These are phyloP conservation scores for Trapa incisa DNA, from an alignment of 345 rosid genomes.

Conservation along the genomic window DNA sequence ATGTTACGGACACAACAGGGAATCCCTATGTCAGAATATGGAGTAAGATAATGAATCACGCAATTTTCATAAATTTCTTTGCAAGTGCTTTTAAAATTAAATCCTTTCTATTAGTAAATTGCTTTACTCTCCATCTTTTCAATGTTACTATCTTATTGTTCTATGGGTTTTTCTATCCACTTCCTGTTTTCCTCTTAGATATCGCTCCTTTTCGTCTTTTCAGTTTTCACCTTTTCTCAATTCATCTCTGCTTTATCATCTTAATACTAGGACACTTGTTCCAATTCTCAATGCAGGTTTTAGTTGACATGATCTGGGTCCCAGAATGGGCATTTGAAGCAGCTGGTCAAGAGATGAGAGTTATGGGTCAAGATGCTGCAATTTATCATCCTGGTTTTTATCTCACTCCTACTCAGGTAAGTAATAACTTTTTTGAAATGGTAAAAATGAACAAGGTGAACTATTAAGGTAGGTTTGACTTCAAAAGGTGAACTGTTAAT, in stretches of 20 bases:
- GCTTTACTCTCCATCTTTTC: not conserved
- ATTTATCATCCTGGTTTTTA: conserved; percentile 95
- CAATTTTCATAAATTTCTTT: not conserved
- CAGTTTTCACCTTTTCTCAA: not conserved
- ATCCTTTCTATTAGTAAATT: not conserved
- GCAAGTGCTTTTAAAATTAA: not conserved
- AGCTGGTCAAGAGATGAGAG: conserved; percentile 98
- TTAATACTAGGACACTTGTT: not conserved
- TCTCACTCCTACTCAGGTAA: conserved; percentile 85
- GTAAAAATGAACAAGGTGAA: not conserved
- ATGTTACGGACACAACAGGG: conserved; percentile 86
- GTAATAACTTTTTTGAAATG: not conserved
- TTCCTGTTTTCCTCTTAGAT: not conserved
- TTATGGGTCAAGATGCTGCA: conserved; percentile 80
- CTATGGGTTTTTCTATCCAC: not conserved
- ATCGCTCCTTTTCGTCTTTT: not conserved
- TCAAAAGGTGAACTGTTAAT: not conserved
- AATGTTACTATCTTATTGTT: not conserved
- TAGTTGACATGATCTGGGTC: conserved; percentile 88
- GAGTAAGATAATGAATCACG: conserved; percentile 35
- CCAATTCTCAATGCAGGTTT: conserved; percentile 31
- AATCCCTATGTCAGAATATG: conserved; percentile 83
- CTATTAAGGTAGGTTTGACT: not conserved
- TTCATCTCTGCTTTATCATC: not conserved
- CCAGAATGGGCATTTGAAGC: conserved; percentile 99